Evolutionary conservation across 2,329 filamentous ascomycete species (phyloP).

Genomic region (Paraconiothyrium brasiliense): DNA sequence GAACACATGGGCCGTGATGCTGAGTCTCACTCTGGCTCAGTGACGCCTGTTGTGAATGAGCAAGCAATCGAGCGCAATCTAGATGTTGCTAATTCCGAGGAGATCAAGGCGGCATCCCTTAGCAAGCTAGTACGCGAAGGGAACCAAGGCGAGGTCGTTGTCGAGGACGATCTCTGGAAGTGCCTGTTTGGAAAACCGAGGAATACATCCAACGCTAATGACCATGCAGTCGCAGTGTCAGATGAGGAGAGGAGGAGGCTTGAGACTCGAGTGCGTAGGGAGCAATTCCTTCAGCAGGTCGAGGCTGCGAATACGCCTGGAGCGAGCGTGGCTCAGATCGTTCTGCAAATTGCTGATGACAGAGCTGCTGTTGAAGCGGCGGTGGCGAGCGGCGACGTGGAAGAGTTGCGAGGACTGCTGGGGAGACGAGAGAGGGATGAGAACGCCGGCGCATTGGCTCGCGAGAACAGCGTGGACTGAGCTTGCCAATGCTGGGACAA

Average conservation of each 20-base stretch:
- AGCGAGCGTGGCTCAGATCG: no score
- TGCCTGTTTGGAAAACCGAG: slow-evolving; percentile 77
- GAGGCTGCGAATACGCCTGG: not conserved
- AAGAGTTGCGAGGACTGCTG: not conserved
- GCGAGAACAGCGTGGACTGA: not conserved
- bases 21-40: slow-evolving; percentile 27
- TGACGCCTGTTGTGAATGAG: slow-evolving; percentile 60
- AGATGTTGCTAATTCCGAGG: slow-evolving; percentile 84
- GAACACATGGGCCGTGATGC: slow-evolving; percentile 71
- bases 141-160: slow-evolving; percentile 80
- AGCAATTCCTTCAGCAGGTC: slow-evolving; percentile 6
- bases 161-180: slow-evolving; percentile 82
- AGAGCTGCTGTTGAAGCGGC: not conserved
- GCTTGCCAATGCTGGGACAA: not conserved
- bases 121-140: slow-evolving; percentile 75
- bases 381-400: not conserved
- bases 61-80: slow-evolving; percentile 59
- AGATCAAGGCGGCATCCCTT: slow-evolving; percentile 78
- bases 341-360: not conserved
- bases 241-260: not conserved
- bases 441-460: not conserved
- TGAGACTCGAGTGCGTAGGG: not conserved
- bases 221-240: not conserved
- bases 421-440: not conserved
- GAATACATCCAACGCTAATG: not conserved